Base-by-base conservation (phyloP, 176 grass and related monocot genomes). In the Elymus sibiricus region DNA sequence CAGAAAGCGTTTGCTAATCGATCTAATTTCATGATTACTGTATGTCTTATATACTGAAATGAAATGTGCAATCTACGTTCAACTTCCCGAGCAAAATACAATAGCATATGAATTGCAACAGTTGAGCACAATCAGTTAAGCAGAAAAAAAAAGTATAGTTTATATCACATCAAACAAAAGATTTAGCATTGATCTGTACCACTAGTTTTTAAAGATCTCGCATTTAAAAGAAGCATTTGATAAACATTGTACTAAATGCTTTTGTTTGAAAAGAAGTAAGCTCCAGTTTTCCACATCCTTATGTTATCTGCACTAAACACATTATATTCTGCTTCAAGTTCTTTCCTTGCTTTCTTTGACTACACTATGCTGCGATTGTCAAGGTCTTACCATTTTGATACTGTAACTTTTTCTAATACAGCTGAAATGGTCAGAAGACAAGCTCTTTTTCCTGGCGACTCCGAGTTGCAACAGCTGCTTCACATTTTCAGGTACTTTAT, bases 341-440 rank as follows among this genome's bases (percentile, higher is more conserved):
- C 2, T 42, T 0, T 3, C 14, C 14, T 31, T 43, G 25, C 1
- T 81, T 67, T 39, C 59, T 9, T 63, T 70, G 24, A 56, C 40
- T 15, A 49, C 15, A 19, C 7, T 31, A 70, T 37, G 46, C 37
- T 83, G 13, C 38, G 7, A 53, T 71, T 70, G 7, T 17, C 8
- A 76, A 58, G 2, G 24, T 66, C 11, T 59, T 7, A 22, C 49
- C 8, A 6, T 77, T 51, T 10, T 81, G 37, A 49, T 55, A 55
- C 12, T 65, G 11, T 84, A 67, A 72, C 17, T 81, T 80, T 88
- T 80, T 88, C 43, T 65, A 64, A 82, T 92, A 39, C 89, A 99
- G 92, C 97, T 93, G 97, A 99, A 93, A 94, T 99, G 97, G 61
- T 79, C 27, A 89, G 94, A 92, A 92, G 89, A 61, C 92, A 94